These are phyloP conservation scores for Salvia rosmarinus DNA, from an alignment of 257 asterid species.

Conservation along the genomic window DNA sequence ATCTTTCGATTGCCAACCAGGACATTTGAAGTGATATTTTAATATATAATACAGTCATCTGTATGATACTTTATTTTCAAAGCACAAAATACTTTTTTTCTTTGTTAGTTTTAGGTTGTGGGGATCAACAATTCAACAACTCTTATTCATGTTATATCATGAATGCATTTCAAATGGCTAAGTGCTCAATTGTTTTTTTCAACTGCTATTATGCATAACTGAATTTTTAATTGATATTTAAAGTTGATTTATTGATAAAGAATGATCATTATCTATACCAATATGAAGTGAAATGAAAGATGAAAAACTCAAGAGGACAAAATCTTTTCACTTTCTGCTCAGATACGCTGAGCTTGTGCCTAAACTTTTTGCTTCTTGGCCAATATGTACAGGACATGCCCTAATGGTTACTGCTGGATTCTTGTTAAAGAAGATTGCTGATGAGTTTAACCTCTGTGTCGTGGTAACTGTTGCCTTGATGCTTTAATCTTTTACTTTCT, in stretches of 20 bases:
- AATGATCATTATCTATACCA: too few relatives aligned
- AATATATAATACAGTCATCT: background rate
- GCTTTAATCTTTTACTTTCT: constrained; percentile 22
- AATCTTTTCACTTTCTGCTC: constrained; percentile 12
- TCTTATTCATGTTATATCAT: constrained; percentile 11
- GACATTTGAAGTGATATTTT: too few relatives aligned
- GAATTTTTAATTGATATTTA: background rate
- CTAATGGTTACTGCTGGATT: constrained; percentile 73
- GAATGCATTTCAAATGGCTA: background rate
- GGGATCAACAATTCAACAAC: constrained; percentile 11
- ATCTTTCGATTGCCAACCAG: constrained; percentile 1
- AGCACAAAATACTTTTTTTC: background rate
- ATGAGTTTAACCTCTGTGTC: constrained; percentile 67
- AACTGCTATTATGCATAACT: background rate
- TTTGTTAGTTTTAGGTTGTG: background rate
- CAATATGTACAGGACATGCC: constrained; percentile 61
- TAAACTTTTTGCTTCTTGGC: constrained; percentile 29
- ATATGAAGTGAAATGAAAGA: too few relatives aligned
- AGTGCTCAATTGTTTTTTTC: background rate
- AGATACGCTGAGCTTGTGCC: constrained; percentile 10
- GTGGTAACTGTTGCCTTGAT: constrained; percentile 51
- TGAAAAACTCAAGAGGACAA: background rate
- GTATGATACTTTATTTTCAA: constrained; percentile 9
- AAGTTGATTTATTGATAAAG: too few relatives aligned
- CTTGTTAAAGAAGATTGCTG: constrained; percentile 77